phyloP scores from a whole-genome alignment of 1,284 basidiomycete species.

The Fomitopsis schrenkii region DNA sequence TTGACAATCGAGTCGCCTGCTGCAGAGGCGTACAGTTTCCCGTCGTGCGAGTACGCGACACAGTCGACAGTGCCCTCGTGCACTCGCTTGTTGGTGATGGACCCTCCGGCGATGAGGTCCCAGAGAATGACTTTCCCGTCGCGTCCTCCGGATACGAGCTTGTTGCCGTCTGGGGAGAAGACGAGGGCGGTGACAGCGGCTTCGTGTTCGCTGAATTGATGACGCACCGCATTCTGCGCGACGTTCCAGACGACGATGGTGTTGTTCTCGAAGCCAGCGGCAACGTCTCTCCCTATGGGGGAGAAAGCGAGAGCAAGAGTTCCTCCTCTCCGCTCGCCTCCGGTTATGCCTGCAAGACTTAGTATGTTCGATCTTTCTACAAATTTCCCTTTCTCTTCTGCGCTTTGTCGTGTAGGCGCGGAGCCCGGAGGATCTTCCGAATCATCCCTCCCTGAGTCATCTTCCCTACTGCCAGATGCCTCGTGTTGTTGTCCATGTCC shows the following conservation, averaged over 20 bases:
- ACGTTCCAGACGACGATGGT: conserved; percentile 22
- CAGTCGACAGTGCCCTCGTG: conserved; percentile 14
- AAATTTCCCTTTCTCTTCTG: not conserved
- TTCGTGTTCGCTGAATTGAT: conserved; percentile 6
- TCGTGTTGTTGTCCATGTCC: not conserved
- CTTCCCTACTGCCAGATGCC: no score
- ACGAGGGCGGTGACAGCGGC: conserved; percentile 13
- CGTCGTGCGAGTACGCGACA: conserved; percentile 17
- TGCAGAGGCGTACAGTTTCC: conserved; percentile 14
- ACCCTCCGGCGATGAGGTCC: not conserved
- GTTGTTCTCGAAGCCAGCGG: conserved; percentile 17
- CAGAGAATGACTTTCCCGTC: conserved; percentile 9
- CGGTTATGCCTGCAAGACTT: not conserved
- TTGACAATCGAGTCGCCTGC: conserved; percentile 16
- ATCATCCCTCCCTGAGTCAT: not conserved
- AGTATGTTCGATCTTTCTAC: not conserved
- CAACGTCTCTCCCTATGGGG: not conserved
- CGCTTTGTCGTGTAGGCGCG: not conserved
- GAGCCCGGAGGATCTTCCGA: not conserved
- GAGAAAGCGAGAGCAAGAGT: not conserved
- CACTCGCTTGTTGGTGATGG: not conserved
- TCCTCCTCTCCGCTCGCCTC: not conserved
- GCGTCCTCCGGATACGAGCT: conserved; percentile 15
- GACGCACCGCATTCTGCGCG: not conserved
- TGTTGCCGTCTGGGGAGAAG: conserved; percentile 17